Conservation (phyloP, 2,329 filamentous ascomycete genomes). For the Fusarium subglutinans region DNA sequence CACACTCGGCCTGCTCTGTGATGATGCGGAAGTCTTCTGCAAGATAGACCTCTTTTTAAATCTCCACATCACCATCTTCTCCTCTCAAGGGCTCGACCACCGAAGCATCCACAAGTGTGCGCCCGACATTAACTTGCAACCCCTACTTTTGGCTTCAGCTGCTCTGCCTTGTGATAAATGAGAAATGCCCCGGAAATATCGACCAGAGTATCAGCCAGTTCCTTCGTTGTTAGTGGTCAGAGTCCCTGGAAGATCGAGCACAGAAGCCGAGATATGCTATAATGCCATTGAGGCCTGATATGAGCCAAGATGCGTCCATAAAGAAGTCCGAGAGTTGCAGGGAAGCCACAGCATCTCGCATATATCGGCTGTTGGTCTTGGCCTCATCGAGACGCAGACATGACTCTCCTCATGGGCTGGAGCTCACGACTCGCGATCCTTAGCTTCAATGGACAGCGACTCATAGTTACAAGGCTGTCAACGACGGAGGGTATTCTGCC, state of each 20-base stretch:
- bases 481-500: too few species aligned
- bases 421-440: too few species aligned
- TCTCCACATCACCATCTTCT: neutral
- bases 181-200: neutral
- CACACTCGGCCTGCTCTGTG: neutral
- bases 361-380: neutral
- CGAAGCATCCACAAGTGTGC: neutral
- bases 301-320: neutral
- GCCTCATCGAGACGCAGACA: neutral
- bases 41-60: accelerated
- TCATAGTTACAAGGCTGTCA: too few species aligned
- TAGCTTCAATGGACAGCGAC: too few species aligned
- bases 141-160: neutral
- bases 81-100: neutral
- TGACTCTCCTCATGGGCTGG: neutral
- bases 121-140: neutral
- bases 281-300: accelerated
- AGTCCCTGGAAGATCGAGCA: neutral
- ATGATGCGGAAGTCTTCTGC: neutral
- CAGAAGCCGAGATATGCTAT: neutral
- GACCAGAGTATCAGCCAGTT: neutral
- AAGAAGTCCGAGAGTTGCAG: neutral
- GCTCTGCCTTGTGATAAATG: neutral
- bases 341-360: neutral
- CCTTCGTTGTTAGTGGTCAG: accelerated